Percentiles rank a stretch among this genome's conserved stretches.
These are phyloP conservation scores for Sclerotiophoma versabilis DNA, from an alignment of 2,329 filamentous ascomycete genomes.

Conservation along the genomic window DNA sequence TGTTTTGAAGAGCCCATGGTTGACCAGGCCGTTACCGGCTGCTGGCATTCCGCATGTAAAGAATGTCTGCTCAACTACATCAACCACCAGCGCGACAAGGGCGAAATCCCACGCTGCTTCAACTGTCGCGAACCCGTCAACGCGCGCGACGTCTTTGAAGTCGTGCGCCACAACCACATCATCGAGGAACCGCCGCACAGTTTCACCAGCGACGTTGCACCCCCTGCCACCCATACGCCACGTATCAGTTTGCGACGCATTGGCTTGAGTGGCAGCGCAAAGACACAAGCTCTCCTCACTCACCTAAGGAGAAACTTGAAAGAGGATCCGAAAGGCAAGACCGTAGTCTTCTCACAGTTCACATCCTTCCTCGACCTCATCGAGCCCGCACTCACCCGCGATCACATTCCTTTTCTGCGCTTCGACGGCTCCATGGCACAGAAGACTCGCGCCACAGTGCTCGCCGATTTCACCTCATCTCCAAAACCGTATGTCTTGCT, in stretches of 20 bases:
- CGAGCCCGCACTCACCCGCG: constrained; percentile 75
- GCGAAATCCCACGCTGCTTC: constrained; percentile 81
- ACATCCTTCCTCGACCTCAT: constrained; percentile 95
- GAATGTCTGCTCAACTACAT: constrained; percentile 91
- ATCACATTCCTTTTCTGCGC: constrained; percentile 80
- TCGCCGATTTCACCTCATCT: constrained; percentile 70
- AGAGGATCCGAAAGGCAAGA: constrained; percentile 75
- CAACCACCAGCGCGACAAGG: constrained; percentile 80
- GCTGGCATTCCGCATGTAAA: constrained; percentile 97
- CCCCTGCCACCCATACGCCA: constrained; percentile 46
- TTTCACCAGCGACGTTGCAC: constrained; percentile 35
- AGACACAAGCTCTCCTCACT: constrained; percentile 79
- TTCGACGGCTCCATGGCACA: constrained; percentile 92
- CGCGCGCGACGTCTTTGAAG: constrained; percentile 86
- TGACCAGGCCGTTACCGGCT: constrained; percentile 91
- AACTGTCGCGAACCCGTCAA: constrained; percentile 87
- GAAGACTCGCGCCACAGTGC: constrained; percentile 78
- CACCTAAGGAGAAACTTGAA: constrained; percentile 75
- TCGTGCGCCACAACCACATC: constrained; percentile 78
- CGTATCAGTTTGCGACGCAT: constrained; percentile 68
- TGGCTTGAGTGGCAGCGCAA: constrained; percentile 78
- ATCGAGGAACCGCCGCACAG: constrained; percentile 53
- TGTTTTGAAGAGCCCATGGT: constrained; percentile 96
- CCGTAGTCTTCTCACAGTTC: constrained; percentile 96
- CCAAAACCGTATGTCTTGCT: constrained; percentile 75